These are phyloP conservation scores for Arachnomyces sp. DNA, from an alignment of 2,329 filamentous ascomycete species.

Conservation along the genomic window DNA sequence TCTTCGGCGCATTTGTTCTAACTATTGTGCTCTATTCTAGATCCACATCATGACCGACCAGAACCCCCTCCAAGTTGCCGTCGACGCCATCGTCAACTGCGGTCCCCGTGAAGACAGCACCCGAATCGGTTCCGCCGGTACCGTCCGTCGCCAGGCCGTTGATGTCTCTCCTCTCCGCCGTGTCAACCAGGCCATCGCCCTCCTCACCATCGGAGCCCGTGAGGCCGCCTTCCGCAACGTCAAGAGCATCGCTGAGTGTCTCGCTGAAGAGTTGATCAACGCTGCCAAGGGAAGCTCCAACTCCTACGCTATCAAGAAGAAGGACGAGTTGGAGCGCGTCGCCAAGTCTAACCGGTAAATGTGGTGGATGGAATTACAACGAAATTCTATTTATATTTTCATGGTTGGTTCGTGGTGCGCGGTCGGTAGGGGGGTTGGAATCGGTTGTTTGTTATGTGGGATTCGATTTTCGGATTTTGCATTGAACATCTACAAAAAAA, in stretches of 20 bases:
- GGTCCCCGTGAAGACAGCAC: conserved; percentile 99
- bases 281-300: conserved; percentile 99
- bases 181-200: conserved; percentile 99
- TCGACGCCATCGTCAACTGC: conserved; percentile 99
- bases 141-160: conserved; percentile 98
- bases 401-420: too few relatives aligned
- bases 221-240: conserved; percentile 99
- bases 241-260: conserved; percentile 99
- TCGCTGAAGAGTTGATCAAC: conserved; percentile 99
- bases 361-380: conserved; percentile 20
- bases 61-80: conserved; percentile 99
- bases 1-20: conserved; percentile 8
- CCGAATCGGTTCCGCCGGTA: conserved; percentile 98
- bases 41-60: conserved; percentile 99
- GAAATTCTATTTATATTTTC: conserved; percentile 33
- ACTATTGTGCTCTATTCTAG: conserved; percentile 42
- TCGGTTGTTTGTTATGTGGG: too few relatives aligned
- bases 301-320: conserved; percentile 99
- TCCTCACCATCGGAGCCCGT: conserved; percentile 97
- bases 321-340: conserved; percentile 99
- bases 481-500: too few relatives aligned
- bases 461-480: too few relatives aligned
- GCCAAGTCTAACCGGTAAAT: conserved; percentile 99
- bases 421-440: too few relatives aligned
- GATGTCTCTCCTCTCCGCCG: conserved; percentile 99